Evolutionary conservation across 257 asterid species (phyloP).

Genomic region (Linderniella brevidens): DNA sequence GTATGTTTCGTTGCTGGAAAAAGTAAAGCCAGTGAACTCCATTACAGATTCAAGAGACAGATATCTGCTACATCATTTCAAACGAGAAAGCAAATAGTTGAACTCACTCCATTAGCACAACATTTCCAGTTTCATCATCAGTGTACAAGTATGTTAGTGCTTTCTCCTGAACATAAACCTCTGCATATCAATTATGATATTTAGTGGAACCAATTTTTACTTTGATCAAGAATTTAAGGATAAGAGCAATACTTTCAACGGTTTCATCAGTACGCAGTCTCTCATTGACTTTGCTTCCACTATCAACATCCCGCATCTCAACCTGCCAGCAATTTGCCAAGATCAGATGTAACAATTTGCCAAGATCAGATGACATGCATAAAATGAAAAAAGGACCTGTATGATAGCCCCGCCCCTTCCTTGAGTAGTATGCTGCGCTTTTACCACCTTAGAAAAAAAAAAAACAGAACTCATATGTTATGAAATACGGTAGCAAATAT

Average conservation of each 20-base stretch:
- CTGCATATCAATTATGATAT: conserved; percentile 29
- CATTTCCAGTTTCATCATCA: conserved; percentile 65
- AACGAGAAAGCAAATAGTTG: conserved; percentile 7
- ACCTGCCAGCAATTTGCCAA: conserved; percentile 37
- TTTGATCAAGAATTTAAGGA: conserved; percentile 3
- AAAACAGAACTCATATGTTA: conserved; percentile 8
- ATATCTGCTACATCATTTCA: not conserved
- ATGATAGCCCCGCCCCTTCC: conserved; percentile 98
- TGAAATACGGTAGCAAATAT: not conserved
- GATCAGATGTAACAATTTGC: conserved; percentile 10
- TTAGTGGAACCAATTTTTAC: conserved; percentile 8
- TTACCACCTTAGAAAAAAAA: conserved; percentile 45
- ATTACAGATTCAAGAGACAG: not conserved
- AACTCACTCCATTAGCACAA: conserved; percentile 89
- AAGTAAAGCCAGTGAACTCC: not conserved
- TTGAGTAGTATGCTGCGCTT: conserved; percentile 79
- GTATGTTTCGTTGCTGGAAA: conserved; percentile 54
- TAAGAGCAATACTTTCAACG: conserved; percentile 53
- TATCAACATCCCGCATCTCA: conserved; percentile 90
- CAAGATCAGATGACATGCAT: not conserved
- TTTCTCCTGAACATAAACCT: conserved; percentile 59
- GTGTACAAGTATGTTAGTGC: conserved; percentile 57
- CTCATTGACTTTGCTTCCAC: conserved; percentile 81
- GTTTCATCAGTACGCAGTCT: conserved; percentile 87
- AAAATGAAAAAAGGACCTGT: conserved; percentile 32